Base-by-base conservation (phyloP, 768 basidiomycete genomes). In the Hygrophoropsis aurantiaca region DNA sequence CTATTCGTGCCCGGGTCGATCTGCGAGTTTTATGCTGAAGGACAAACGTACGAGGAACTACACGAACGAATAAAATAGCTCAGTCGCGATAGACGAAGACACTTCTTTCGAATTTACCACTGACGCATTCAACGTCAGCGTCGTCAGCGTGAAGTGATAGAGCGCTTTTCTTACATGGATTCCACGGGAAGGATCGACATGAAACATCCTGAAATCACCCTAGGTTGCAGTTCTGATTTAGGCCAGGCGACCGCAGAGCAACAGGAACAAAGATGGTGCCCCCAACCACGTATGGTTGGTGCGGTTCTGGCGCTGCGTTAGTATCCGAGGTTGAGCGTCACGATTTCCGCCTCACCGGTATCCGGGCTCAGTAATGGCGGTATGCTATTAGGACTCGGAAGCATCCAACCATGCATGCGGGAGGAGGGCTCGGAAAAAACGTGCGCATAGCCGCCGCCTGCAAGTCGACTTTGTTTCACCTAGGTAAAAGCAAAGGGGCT, bases 241-340 rank as follows among this genome's bases (percentile, higher is more conserved):
- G 83, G 88, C 58, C 65, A 69, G 9, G 16, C 74, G 76, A 13
- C 71, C 73, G 9, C 69, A 78, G 32, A 65, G 67, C 4, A 71
- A 72, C 57, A 70, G 79, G 47, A 79, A 85, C 59, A 79, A 79
- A 18, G 84, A 88, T 52, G 82, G 82, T 16, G 65, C 75, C 16
- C 86, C 90, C 58, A 71, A 71, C 36, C 81, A 84, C 49, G 79
- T 84, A 10, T 94, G 86, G 74, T 82, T 91, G 84, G 92, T 94
- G 69, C 65, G 81, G 72, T 60, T 49, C 16, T n/a, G n/a, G n/a
- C n/a, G n/a, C n/a, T n/a, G n/a, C n/a, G n/a, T n/a, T n/a, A n/a
- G n/a, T n/a, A n/a, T n/a, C n/a, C n/a, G n/a, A n/a, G n/a, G n/a
- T n/a, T n/a, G n/a, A n/a, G n/a, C n/a, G n/a, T n/a, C n/a, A n/a